Percentiles rank a stretch among this genome's conserved stretches.
Conservation (phyloP, 2,329 filamentous ascomycete species). For the Xylariaceae sp. region DNA sequence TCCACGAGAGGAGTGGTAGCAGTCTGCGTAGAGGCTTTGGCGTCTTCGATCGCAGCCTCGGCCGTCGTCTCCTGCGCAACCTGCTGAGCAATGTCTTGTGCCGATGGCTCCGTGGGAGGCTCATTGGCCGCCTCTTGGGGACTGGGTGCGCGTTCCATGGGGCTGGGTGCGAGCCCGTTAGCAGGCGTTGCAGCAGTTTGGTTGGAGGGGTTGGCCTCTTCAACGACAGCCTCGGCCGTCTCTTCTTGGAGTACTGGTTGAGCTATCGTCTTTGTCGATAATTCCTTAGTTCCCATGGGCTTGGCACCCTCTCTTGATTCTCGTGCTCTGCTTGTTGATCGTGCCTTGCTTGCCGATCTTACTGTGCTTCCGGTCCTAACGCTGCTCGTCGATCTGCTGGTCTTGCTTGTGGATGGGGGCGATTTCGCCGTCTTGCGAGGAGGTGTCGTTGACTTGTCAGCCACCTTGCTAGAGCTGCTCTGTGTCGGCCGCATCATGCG, state of each 20-base stretch:
- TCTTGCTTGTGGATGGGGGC: conserved; percentile 8
- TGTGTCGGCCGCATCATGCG: conserved; percentile 75
- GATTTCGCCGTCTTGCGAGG: conserved; percentile 33
- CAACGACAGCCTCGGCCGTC: no score
- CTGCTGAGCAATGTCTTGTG: conserved; percentile 19
- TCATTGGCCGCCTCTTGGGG: no score
- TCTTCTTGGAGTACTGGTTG: no score
- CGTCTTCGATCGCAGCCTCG: conserved; percentile 11
- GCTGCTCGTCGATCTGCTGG: conserved; percentile 19
- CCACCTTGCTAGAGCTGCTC: conserved; percentile 58
- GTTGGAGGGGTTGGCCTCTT: no score
- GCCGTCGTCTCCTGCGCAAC: conserved; percentile 15
- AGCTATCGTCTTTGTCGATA: no score
- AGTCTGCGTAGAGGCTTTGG: conserved; percentile 14
- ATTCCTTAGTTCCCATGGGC: conserved; percentile 8
- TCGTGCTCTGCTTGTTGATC: conserved; percentile 16
- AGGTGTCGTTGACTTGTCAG: conserved; percentile 53
- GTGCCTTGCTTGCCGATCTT: no score
- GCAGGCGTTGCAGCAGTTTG: no score
- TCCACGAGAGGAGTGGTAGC: conserved; percentile 9
- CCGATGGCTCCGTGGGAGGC: no score
- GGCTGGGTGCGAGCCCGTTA: no score
- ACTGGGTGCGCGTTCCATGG: no score
- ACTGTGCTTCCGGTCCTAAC: no score
- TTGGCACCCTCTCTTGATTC: conserved; percentile 12